These are phyloP conservation scores for Cajanus cajan DNA, from an alignment of 306 rosid species.

Conservation along the genomic window DNA sequence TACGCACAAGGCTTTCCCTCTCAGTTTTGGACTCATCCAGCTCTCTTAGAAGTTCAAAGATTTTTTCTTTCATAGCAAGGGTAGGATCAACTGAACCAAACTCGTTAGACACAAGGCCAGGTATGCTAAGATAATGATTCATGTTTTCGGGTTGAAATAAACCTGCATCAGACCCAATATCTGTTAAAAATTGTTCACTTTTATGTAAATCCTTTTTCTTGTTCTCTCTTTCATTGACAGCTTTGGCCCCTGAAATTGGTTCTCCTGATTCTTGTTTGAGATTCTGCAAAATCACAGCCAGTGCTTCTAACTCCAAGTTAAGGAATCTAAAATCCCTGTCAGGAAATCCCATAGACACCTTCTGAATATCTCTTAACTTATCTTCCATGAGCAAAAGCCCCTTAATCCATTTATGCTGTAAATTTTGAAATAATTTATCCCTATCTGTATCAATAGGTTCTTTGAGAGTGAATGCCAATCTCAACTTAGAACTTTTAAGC, in stretches of 20 bases:
- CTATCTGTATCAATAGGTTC: slow-evolving; percentile 45
- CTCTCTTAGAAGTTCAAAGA: slow-evolving; percentile 80
- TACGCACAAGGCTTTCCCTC: slow-evolving; percentile 70
- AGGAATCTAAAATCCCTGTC: slow-evolving; percentile 68
- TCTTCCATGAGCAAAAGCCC: slow-evolving; percentile 77
- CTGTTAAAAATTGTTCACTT: slow-evolving; percentile 55
- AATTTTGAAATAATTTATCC: slow-evolving; percentile 47
- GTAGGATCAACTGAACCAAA: slow-evolving; percentile 68
- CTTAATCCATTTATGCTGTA: slow-evolving; percentile 61
- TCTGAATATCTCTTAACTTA: slow-evolving; percentile 72
- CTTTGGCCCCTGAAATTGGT: slow-evolving; percentile 44
- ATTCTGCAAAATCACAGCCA: slow-evolving; percentile 59
- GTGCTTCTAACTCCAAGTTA: slow-evolving; percentile 60
- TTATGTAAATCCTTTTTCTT: slow-evolving; percentile 46
- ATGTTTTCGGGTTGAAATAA: slow-evolving; percentile 61
- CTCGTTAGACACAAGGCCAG: slow-evolving; percentile 61
- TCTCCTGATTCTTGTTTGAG: slow-evolving; percentile 69
- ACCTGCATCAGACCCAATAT: slow-evolving; percentile 62
- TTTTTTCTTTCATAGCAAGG: slow-evolving; percentile 63
- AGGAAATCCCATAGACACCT: slow-evolving; percentile 59
- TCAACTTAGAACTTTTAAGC: slow-evolving; percentile 49
- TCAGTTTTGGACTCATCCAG: slow-evolving; percentile 82
- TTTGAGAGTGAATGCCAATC: slow-evolving; percentile 43
- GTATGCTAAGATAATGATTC: slow-evolving; percentile 54
- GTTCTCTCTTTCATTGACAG: slow-evolving; percentile 41